phyloP scores from a whole-genome alignment of 768 basidiomycete genomes.

The Royoungia palumana region DNA sequence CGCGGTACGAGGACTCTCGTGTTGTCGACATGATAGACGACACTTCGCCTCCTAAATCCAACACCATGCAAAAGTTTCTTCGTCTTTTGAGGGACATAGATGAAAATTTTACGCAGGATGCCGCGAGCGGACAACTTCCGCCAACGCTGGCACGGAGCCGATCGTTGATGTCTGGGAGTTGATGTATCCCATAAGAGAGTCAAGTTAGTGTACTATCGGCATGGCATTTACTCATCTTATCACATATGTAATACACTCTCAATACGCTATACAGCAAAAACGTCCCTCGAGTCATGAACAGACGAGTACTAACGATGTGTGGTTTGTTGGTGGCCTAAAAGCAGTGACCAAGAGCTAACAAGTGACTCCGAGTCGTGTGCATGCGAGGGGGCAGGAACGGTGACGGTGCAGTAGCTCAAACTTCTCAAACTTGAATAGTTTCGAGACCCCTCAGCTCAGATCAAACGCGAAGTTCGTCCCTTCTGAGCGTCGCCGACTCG shows the following conservation, averaged over 20 bases:
- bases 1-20: conserved; percentile 44
- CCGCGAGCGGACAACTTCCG: background rate
- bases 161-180: conserved; percentile 2
- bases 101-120: conserved; percentile 34
- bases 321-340: too few species aligned
- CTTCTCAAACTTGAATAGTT: too few species aligned
- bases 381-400: too few species aligned
- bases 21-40: conserved; percentile 53
- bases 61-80: conserved; percentile 47
- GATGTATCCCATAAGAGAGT: background rate
- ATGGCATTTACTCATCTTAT: background rate
- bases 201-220: conserved; percentile 3
- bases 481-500: too few species aligned
- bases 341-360: too few species aligned
- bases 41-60: conserved; percentile 38
- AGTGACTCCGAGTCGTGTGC: too few species aligned
- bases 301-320: too few species aligned
- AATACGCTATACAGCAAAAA: too few species aligned
- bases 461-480: too few species aligned
- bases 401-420: too few species aligned
- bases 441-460: too few species aligned
- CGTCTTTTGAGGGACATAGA: conserved; percentile 49
- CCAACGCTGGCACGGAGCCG: background rate
- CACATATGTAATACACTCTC: conserved; percentile 1
- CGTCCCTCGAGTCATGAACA: too few species aligned